Conservation (phyloP, 352 stramenopile genomes). For the Saprolegnia diclina region DNA sequence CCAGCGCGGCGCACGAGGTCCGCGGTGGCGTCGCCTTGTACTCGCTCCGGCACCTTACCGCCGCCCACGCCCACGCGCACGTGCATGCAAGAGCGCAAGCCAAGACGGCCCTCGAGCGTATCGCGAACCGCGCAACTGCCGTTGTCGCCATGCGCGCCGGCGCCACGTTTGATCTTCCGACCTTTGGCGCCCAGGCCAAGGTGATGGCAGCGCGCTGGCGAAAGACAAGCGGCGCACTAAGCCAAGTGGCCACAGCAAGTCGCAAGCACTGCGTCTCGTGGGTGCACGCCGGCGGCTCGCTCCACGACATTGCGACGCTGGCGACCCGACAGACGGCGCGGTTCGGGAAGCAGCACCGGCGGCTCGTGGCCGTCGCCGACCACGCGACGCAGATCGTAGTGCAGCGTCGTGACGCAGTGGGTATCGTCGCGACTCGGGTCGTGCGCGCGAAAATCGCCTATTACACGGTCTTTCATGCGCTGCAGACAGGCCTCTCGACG, state of each 20-base stretch:
- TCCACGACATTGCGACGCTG: too few species aligned
- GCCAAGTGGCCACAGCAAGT: not conserved
- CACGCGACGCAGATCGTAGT: not conserved
- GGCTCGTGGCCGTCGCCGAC: not conserved
- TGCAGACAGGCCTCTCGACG: not conserved
- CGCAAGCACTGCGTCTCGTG: too few species aligned
- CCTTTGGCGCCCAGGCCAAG: not conserved
- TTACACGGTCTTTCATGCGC: conserved; percentile 8
- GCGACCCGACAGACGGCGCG: not conserved
- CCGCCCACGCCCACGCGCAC: not conserved
- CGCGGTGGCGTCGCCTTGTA: not conserved
- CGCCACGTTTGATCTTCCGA: not conserved
- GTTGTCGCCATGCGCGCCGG: too few species aligned
- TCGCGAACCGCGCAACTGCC: not conserved
- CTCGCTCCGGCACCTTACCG: not conserved
- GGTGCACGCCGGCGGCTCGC: too few species aligned
- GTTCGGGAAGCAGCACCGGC: not conserved
- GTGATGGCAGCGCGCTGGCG: too few species aligned
- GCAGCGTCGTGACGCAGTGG: not conserved
- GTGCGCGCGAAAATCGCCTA: conserved; percentile 1
- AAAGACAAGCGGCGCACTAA: not conserved
- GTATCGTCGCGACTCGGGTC: not conserved
- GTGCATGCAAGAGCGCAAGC: not conserved
- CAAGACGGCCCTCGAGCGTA: not conserved
- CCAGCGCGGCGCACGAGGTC: not conserved